Percentiles rank a stretch among this genome's conserved stretches.
phyloP scores from a whole-genome alignment of 1,139 yeast genomes.

The Wickerhamomyces sp. region DNA sequence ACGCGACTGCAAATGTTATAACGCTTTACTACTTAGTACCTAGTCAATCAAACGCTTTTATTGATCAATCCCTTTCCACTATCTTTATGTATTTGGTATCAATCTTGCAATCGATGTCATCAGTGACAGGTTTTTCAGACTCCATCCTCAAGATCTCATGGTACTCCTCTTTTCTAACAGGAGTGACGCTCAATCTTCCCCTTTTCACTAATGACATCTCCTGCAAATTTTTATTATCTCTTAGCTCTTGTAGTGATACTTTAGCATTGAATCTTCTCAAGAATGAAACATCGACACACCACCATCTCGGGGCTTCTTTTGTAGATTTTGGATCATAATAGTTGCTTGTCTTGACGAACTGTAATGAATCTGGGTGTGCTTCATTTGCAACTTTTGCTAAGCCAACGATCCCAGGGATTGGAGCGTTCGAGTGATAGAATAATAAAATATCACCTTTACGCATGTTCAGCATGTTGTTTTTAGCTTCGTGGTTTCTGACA shows the following conservation, averaged over 20 bases:
- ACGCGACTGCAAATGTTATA: too few relatives aligned
- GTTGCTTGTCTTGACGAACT: conserved; percentile 35
- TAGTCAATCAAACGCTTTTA: too few relatives aligned
- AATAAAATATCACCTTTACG: conserved; percentile 38
- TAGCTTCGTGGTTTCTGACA: conserved; percentile 51
- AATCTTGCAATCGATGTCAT: conserved; percentile 32
- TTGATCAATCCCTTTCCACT: not conserved
- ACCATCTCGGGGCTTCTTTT: conserved; percentile 42
- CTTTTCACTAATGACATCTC: conserved; percentile 42
- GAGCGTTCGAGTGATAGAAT: conserved; percentile 50
- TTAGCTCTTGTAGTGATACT: conserved; percentile 34
- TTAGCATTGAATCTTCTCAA: conserved; percentile 36
- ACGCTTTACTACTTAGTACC: too few relatives aligned
- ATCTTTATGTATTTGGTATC: conserved; percentile 9
- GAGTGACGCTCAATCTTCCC: conserved; percentile 44
- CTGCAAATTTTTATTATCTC: conserved; percentile 26
- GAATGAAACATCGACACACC: conserved; percentile 47
- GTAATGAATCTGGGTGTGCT: conserved; percentile 38
- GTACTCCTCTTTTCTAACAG: conserved; percentile 40
- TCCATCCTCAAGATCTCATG: conserved; percentile 33
- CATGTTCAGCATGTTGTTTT: conserved; percentile 45
- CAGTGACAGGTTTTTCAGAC: conserved; percentile 17
- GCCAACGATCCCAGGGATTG: conserved; percentile 49
- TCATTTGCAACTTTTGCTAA: conserved; percentile 35
- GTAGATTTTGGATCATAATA: conserved; percentile 44